Percentiles rank a stretch among this genome's conserved stretches.
Evolutionary conservation across 257 asterid genomes (phyloP).

Genomic region (Solanum rostratum): DNA sequence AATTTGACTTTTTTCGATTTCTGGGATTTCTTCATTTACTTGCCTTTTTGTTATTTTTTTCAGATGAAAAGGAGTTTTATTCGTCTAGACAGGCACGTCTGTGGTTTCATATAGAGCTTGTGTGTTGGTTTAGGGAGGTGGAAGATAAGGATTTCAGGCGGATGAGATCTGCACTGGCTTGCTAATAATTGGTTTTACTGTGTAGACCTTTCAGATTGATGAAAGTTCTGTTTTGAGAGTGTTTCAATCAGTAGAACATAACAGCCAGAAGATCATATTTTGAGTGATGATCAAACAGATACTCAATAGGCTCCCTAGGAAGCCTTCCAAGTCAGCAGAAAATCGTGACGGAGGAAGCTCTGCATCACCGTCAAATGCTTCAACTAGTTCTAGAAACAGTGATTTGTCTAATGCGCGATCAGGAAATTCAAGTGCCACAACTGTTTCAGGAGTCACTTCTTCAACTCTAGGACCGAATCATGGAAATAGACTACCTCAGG

Average conservation of each 20-base stretch:
- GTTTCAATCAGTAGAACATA: constrained; percentile 1
- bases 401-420: constrained; percentile 11
- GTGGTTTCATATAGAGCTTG: constrained; percentile 7
- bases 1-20: background rate
- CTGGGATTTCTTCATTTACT: background rate
- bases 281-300: constrained; percentile 57
- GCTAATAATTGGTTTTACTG: background rate
- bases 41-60: background rate
- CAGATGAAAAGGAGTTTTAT: constrained; percentile 23
- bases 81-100: constrained; percentile 5
- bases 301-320: constrained; percentile 64
- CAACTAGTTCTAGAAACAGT: constrained; percentile 31
- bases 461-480: constrained; percentile 10
- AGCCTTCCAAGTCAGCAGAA: constrained; percentile 48
- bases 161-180: constrained; percentile 5
- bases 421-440: constrained; percentile 20
- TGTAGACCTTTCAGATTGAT: constrained; percentile 4
- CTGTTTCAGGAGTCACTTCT: constrained; percentile 20
- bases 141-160: constrained; percentile 14
- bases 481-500: constrained; percentile 23
- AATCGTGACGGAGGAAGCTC: constrained; percentile 57
- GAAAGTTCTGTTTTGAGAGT: background rate
- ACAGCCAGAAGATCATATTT: constrained; percentile 6
- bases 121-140: constrained; percentile 6
- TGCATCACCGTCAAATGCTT: constrained; percentile 24